Evolutionary conservation across 768 basidiomycete species (phyloP), one percentile per base, ranked within the genome.

Genomic region (Russula ochroleuca): DNA sequence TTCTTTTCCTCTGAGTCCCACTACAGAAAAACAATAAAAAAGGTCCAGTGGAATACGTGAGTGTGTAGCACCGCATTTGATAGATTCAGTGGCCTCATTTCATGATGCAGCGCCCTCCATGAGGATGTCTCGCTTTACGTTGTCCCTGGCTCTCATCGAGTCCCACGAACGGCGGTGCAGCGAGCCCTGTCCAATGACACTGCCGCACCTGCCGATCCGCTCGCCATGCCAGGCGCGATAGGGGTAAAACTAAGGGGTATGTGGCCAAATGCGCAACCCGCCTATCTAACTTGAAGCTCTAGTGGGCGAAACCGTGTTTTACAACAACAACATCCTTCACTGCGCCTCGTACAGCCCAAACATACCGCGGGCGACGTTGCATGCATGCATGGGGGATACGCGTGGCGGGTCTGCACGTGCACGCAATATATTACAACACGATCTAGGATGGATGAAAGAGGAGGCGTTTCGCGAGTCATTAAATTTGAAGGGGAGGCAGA

Each of bases 31-130:
- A 37, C 28, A 11, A 48, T 3, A 15, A 6, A 37, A 56, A 38
- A 90, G 87, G 79, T 90, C 0, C 88, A 92, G 74, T 92, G 88
- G 88, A 92, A 91, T 69, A 85, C 87, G 88, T 88, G 76, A 59
- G 84, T 75, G 8, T 9, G 9, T 31, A 4, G 13, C 37, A 17
- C 9, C n/a, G 37, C 31, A n/a, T n/a, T 10, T 35, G 31, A 60
- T 23, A 47, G 41, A 11, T 19, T n/a, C n/a, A n/a, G n/a, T n/a
- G 10, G 0, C 6, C 21, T 28, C 41, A 49, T 21, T 28, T n/a
- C 52, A 49, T 5, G 7, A 21, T 13, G 11, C 68, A 88, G 87
- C 0, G 88, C 87, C 0, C 75, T 92, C 35, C 85, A 86, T 66
- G 76, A 79, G 45, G 89, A 91, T 67, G 77, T 79, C 0, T 91